These are phyloP conservation scores for Pythium insidiosum DNA, from an alignment of 352 stramenopile genomes.

Conservation along the genomic window DNA sequence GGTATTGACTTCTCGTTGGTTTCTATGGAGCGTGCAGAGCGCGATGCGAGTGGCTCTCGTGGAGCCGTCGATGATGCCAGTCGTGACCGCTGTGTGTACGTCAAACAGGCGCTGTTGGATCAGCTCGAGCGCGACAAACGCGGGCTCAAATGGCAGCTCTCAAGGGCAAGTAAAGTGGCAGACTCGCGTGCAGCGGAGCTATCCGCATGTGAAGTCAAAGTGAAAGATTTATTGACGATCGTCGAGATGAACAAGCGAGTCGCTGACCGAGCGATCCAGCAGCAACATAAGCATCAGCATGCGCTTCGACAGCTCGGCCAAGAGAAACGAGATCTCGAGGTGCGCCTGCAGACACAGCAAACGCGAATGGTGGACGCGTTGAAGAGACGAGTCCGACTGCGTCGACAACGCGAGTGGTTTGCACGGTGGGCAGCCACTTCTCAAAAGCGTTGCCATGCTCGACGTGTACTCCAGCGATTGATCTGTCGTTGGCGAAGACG, in stretches of 20 bases:
- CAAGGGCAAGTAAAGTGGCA: slow-evolving; percentile 23
- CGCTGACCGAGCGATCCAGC: slow-evolving; percentile 31
- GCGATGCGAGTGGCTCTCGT: too few species aligned
- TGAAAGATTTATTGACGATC: slow-evolving; percentile 61
- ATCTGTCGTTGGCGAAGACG: not conserved
- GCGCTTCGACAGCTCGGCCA: slow-evolving; percentile 16
- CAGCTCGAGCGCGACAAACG: slow-evolving; percentile 47
- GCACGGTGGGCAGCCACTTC: slow-evolving; percentile 4
- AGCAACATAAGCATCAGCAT: slow-evolving; percentile 23
- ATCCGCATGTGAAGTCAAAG: slow-evolving; percentile 27
- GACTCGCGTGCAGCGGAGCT: slow-evolving; percentile 27
- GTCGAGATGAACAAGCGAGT: slow-evolving; percentile 56
- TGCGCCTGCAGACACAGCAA: slow-evolving; percentile 15
- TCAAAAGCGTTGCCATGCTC: too few species aligned
- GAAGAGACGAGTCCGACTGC: too few species aligned
- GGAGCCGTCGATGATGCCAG: too few species aligned
- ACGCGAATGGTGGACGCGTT: slow-evolving; percentile 13
- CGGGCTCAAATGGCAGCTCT: slow-evolving; percentile 44
- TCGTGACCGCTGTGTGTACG: slow-evolving; percentile 23
- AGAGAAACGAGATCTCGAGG: slow-evolving; percentile 20
- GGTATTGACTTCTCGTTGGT: too few species aligned
- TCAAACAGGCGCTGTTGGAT: slow-evolving; percentile 36
- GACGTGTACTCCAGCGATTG: not conserved
- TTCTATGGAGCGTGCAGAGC: too few species aligned
- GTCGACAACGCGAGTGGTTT: slow-evolving; percentile 20